Evolutionary conservation across 495 filamentous ascomycete genomes (phyloP).

Genomic region (Annulohypoxylon stygium): DNA sequence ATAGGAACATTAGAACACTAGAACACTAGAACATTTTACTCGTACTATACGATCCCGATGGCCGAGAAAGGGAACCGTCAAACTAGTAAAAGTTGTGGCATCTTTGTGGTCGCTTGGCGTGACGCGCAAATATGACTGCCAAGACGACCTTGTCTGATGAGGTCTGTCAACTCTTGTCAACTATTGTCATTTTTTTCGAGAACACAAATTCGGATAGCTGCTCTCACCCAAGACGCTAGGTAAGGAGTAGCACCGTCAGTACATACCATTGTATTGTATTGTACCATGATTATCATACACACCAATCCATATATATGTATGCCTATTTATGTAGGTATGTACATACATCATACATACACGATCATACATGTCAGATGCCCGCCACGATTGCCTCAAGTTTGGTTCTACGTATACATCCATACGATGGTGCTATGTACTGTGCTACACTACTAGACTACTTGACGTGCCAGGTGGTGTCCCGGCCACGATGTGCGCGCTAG

Average conservation of each 20-base stretch:
- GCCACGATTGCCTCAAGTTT: slow-evolving; percentile 43
- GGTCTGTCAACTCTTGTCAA: slow-evolving; percentile 1
- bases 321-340: slow-evolving; percentile 9
- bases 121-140: slow-evolving; percentile 43
- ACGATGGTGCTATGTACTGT: slow-evolving; percentile 26
- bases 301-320: slow-evolving; percentile 9
- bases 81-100: slow-evolving; percentile 32
- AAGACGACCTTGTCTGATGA: slow-evolving; percentile 43
- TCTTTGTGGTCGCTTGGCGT: slow-evolving; percentile 40
- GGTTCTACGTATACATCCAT: slow-evolving; percentile 26
- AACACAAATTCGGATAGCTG: slow-evolving; percentile 20
- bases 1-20: background rate
- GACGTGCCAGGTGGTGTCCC: slow-evolving; percentile 19
- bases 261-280: no score
- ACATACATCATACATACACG: slow-evolving; percentile 18
- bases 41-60: slow-evolving; percentile 28
- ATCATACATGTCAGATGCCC: slow-evolving; percentile 30
- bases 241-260: background rate
- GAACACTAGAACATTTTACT: no score
- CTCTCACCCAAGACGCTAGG: slow-evolving; percentile 17
- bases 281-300: background rate
- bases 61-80: slow-evolving; percentile 25
- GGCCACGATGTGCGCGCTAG: slow-evolving; percentile 28
- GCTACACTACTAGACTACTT: slow-evolving; percentile 6
- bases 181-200: slow-evolving; percentile 19